Evolutionary conservation across 1,139 yeast genomes (phyloP), one percentile per base, ranked within the genome.

Genomic region (Debaryomyces coudertii): DNA sequence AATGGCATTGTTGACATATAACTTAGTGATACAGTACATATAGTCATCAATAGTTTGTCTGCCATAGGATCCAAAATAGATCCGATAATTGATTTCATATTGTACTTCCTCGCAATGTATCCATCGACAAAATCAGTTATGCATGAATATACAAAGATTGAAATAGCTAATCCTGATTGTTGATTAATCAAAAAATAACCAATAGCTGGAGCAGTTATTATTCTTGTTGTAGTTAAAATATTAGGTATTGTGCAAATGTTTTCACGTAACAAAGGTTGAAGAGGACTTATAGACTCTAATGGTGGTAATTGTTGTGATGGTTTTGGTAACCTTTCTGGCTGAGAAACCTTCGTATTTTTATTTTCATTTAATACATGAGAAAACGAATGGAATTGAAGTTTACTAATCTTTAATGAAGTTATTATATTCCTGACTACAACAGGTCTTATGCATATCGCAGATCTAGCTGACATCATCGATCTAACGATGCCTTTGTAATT

Each of bases 61-160:
- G 99, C 99, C 71, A 90, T 77, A 0, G 99, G 99, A 60, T 95
- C 99, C 36, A 95, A 72, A 16, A 95, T 85, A 0, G 97, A 87
- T 0, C 99, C 99, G 4, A 92, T 79, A 2, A 88, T 85, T 0
- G 96, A 84, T 57, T 83, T 81, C 78, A 87, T 73, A 46, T 90
- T 83, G 71, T 68, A 92, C 50, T 68, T 78, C 45, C 99, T 75
- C 7, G 99, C 99, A 53, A 95, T 81, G 59, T 69, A 88, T 0
- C 99, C 99, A 63, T 95, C 99, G 20, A 92, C 68, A 54, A 88
- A 85, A 63, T 95, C 99, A 0, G 99, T 92, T 8, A 90, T 63
- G 54, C 97, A 88, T 0, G 97, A 90, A 57, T 89, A 90, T 0
- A 83, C 76, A 64, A 93, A 93, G 15, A 93, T 62, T 3, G 82